Evolutionary conservation across 202 grass and related monocot genomes (phyloP).

Genomic region (Dendrocalamus latiflorus): DNA sequence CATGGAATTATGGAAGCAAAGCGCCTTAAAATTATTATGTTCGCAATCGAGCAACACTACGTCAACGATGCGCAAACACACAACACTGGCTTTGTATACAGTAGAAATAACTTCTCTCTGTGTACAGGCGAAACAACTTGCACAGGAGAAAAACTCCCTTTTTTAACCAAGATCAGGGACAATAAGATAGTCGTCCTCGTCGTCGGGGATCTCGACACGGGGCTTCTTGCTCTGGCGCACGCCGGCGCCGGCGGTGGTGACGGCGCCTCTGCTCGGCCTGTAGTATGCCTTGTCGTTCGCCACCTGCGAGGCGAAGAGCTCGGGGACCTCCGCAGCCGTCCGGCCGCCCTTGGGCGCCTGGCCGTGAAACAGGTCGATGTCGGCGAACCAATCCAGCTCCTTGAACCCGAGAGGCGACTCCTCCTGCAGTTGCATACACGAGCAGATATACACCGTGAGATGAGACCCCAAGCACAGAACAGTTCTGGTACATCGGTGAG

Average conservation of each 20-base stretch:
- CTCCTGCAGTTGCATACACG: conserved; percentile 44
- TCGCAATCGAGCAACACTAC: conserved; percentile 7
- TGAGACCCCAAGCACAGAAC: background rate
- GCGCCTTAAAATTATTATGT: background rate
- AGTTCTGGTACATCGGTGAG: background rate
- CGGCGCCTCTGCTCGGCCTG: too few relatives aligned
- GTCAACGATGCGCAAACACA: conserved; percentile 18
- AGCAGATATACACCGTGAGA: background rate
- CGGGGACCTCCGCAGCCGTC: conserved; percentile 76
- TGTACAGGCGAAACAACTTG: conserved; percentile 7
- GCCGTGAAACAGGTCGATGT: conserved; percentile 61
- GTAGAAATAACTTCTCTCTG: conserved; percentile 6
- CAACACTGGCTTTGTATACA: conserved; percentile 8
- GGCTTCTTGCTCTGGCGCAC: conserved; percentile 65
- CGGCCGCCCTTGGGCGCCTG: conserved; percentile 50
- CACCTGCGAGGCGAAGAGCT: conserved; percentile 45
- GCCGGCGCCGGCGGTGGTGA: background rate
- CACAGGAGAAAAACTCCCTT: background rate
- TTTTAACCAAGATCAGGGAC: conserved; percentile 80
- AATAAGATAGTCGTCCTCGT: conserved; percentile 66
- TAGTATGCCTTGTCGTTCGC: conserved; percentile 24
- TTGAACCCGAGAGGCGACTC: conserved; percentile 54
- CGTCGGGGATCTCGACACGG: conserved; percentile 54
- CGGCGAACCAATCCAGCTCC: conserved; percentile 80
- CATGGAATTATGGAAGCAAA: background rate